Conservation (phyloP, 139 green algal genomes). For the Bryopsis sp. region DNA sequence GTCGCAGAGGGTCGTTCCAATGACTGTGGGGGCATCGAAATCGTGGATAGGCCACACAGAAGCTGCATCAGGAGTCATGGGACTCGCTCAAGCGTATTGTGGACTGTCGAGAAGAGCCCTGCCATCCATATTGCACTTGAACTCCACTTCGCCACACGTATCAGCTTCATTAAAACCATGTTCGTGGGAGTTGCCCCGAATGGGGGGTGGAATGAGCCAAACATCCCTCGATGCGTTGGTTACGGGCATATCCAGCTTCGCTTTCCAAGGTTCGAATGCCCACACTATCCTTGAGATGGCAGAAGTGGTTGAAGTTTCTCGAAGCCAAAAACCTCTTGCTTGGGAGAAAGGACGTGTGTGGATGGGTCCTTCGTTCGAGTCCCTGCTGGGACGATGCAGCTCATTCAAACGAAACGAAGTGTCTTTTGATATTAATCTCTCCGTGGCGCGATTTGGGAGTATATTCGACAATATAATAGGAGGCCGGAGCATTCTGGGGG, state of each 20-base stretch:
- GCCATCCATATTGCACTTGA: slow-evolving; percentile 51
- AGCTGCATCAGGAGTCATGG: slow-evolving; percentile 61
- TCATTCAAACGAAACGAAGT: too few species aligned
- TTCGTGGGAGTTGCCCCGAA: neutral
- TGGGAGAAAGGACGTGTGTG: neutral
- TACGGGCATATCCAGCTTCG: slow-evolving; percentile 54
- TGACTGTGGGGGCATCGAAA: slow-evolving; percentile 54
- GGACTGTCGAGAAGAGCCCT: neutral
- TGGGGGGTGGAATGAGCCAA: slow-evolving; percentile 16
- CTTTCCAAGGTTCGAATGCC: slow-evolving; percentile 66
- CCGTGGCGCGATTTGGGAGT: too few species aligned
- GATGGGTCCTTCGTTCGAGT: neutral
- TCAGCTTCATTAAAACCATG: slow-evolving; percentile 16
- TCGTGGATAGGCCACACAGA: slow-evolving; percentile 78
- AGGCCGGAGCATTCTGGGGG: too few species aligned
- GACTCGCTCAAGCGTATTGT: slow-evolving; percentile 40
- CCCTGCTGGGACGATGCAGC: too few species aligned
- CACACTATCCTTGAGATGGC: slow-evolving; percentile 22
- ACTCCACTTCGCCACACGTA: slow-evolving; percentile 45
- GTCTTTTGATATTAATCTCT: too few species aligned
- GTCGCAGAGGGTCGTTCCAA: slow-evolving; percentile 17
- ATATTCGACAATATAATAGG: too few species aligned
- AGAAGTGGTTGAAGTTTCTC: neutral
- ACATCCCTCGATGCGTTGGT: neutral
- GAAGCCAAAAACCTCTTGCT: neutral